Evolutionary conservation across 371 early-diverging fungal genomes (phyloP).

Genomic region (Mucor velutinosus): DNA sequence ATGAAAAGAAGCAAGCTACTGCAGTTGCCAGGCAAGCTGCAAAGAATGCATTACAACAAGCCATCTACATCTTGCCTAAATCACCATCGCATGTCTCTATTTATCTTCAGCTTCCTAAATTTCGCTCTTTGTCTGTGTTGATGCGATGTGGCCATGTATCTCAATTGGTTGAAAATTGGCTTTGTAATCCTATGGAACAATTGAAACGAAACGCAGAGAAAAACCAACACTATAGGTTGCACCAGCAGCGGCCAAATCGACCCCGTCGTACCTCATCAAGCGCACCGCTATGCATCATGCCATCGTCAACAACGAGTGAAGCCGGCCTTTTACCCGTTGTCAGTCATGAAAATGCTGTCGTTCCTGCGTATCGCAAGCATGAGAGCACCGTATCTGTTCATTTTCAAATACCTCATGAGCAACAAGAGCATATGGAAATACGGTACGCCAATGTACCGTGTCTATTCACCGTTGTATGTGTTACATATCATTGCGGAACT

Average conservation of each 20-base stretch:
- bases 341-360: neutral
- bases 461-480: slow-evolving; percentile 7
- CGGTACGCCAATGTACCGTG: slow-evolving; percentile 4
- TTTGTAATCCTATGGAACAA: slow-evolving; percentile 20
- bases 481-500: slow-evolving; percentile 5
- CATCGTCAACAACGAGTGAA: neutral
- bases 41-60: slow-evolving; percentile 3
- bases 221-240: neutral
- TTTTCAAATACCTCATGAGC: neutral
- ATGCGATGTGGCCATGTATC: slow-evolving; percentile 17
- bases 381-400: neutral
- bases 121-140: slow-evolving; percentile 10
- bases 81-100: slow-evolving; percentile 13
- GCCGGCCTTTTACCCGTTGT: neutral
- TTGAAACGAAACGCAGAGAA: slow-evolving; percentile 1
- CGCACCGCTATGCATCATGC: neutral
- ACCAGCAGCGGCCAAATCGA: neutral
- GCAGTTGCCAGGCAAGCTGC: neutral
- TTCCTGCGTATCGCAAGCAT: neutral
- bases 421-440: slow-evolving; percentile 1
- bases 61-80: slow-evolving; percentile 11
- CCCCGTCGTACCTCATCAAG: neutral
- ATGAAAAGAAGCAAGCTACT: neutral
- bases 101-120: slow-evolving; percentile 9
- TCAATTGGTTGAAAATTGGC: slow-evolving; percentile 16